Conservation (phyloP, 2,329 filamentous ascomycete genomes). For the Xylariaceae sp. region DNA sequence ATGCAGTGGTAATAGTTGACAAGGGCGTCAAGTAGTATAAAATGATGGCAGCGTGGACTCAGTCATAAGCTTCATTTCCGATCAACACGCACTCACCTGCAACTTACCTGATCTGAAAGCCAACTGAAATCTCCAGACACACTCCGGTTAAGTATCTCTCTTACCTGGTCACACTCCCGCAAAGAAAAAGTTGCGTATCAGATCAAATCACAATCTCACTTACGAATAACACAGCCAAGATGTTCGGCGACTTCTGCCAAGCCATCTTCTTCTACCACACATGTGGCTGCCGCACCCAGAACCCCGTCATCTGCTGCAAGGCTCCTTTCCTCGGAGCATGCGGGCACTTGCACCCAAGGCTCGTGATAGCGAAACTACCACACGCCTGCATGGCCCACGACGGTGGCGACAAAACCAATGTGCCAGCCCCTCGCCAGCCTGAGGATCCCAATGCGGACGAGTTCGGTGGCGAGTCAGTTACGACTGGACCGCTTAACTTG, state of each 20-base stretch:
- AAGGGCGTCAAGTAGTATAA: too few relatives aligned
- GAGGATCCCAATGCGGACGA: conserved; percentile 5
- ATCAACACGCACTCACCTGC: too few relatives aligned
- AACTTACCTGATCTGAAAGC: too few relatives aligned
- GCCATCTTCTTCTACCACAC: conserved; percentile 20
- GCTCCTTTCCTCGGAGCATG: conserved; percentile 5
- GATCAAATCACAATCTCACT: not conserved
- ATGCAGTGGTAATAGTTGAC: too few relatives aligned
- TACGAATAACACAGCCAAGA: not conserved
- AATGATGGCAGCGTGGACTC: too few relatives aligned
- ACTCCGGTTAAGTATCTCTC: too few relatives aligned
- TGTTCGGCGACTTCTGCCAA: conserved; percentile 12
- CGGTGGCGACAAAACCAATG: not conserved
- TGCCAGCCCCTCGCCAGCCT: not conserved
- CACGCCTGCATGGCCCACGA: not conserved
- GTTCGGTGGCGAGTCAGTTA: conserved; percentile 13
- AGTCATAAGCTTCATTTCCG: too few relatives aligned
- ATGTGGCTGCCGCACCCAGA: conserved; percentile 22
- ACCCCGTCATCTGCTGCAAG: conserved; percentile 14
- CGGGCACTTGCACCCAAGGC: conserved; percentile 5
- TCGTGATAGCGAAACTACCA: conserved; percentile 8
- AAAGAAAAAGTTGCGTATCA: too few relatives aligned
- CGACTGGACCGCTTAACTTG: conserved; percentile 14
- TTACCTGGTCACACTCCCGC: too few relatives aligned
- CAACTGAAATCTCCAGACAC: too few relatives aligned